Percentiles rank a stretch among this genome's conserved stretches.
These are phyloP conservation scores for Emericellopsis atlantica DNA, from an alignment of 2,329 filamentous ascomycete genomes.

Conservation along the genomic window DNA sequence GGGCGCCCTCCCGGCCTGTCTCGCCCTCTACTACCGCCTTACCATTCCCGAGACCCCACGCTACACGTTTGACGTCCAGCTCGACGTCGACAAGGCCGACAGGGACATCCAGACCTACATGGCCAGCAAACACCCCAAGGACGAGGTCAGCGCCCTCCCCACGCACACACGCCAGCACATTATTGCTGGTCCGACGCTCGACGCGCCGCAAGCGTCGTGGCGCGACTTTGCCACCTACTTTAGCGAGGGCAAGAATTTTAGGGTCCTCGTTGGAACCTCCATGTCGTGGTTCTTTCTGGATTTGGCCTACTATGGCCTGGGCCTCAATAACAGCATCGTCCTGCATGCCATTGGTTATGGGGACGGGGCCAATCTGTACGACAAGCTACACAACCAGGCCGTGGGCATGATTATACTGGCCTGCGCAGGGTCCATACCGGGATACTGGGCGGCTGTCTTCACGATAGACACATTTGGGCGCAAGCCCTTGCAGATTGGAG, in stretches of 20 bases:
- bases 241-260: constrained; percentile 54
- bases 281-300: constrained; percentile 77
- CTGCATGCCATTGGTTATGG: constrained; percentile 62
- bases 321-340: constrained; percentile 64
- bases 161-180: not conserved
- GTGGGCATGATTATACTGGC: constrained; percentile 67
- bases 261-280: constrained; percentile 62
- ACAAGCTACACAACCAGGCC: constrained; percentile 58
- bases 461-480: constrained; percentile 65
- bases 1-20: constrained; percentile 62
- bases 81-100: constrained; percentile 63
- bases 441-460: constrained; percentile 67
- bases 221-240: constrained; percentile 57
- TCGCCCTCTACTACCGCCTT: constrained; percentile 75
- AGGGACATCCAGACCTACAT: constrained; percentile 56
- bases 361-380: constrained; percentile 49
- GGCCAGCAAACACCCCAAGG: constrained; percentile 31
- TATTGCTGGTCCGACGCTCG: constrained; percentile 33
- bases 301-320: constrained; percentile 55
- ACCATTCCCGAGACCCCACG: constrained; percentile 78
- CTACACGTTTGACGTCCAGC: constrained; percentile 70
- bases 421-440: constrained; percentile 65
- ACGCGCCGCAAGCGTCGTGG: constrained; percentile 58
- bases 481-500: constrained; percentile 59
- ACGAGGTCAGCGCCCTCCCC: constrained; percentile 22